Evolutionary conservation across 768 basidiomycete species (phyloP), one percentile per base, ranked within the genome.

Genomic region (Xerocomellus amylosporus): DNA sequence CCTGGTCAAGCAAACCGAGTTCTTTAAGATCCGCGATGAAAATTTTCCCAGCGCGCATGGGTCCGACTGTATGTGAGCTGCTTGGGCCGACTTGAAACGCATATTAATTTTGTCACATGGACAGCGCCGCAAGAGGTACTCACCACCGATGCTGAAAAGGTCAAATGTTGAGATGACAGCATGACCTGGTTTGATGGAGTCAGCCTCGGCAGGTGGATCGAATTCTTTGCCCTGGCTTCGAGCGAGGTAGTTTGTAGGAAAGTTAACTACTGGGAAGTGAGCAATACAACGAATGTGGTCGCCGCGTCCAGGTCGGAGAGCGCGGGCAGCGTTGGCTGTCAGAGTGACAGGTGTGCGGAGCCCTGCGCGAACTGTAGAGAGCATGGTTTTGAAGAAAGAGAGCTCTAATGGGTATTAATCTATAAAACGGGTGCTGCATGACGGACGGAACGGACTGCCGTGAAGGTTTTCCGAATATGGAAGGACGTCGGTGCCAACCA

Each of bases 131-230:
- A 24, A 39, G 45, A 34, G n/a, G 38, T 15, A 69, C 83, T 59
- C 61, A 87, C 89, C 90, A 55, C 93, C 93, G 58, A 95, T 88
- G 63, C 87, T 90, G 75, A 96, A 95, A 49, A 96, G 76, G 70
- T 97, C 94, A 66, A 95, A 96, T 1, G 93, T 85, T 1, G 90
- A 93, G 50, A 96, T 94, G 59, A 95, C 93, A 6, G 93, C 93
- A 76, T 94, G 92, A 49, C 91, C 86, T 14, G 83, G 78, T 26
- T 75, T 71, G 38, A 70, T 58, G 4, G 58, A 10, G 43, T 58
- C 54, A 5, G 49, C n/a, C 36, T 59, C 61, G 20, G 49, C 47
- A 5, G 53, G 51, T 8, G 47, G 31, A 14, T 57, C 52, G 8
- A 22, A 4, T 1, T 65, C 54, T 19, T 28, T 53, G 38, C 43